These are phyloP conservation scores for Logfia minima DNA, from an alignment of 129 eudicot genomes.

Conservation along the genomic window DNA sequence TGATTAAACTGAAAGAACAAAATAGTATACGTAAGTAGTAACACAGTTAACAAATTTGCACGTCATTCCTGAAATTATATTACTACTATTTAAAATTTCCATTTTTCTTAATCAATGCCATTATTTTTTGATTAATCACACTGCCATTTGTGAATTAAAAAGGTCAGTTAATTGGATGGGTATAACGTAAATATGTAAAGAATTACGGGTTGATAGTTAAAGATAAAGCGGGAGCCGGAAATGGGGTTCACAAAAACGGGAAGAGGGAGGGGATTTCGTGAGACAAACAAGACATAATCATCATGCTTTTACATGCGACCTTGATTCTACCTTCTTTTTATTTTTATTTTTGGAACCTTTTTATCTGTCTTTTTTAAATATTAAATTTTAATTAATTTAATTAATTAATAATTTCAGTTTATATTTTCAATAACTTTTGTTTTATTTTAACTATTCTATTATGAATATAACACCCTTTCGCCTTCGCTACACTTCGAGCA, in stretches of 20 bases:
- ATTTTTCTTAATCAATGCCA: background rate
- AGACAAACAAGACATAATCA: constrained; percentile 63
- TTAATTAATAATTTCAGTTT: constrained; percentile 15
- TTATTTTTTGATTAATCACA: background rate
- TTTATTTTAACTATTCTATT: too few relatives aligned
- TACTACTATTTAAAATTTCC: background rate
- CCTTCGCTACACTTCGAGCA: too few relatives aligned
- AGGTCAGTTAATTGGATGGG: constrained; percentile 2
- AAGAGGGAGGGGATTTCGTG: constrained; percentile 21
- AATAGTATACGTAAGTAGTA: too few relatives aligned
- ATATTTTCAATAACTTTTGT: background rate
- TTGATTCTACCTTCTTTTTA: constrained; percentile 25
- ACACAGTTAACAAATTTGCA: too few relatives aligned
- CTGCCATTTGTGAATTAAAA: constrained; percentile 15
- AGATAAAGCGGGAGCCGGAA: constrained; percentile 7
- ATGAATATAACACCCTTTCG: too few relatives aligned
- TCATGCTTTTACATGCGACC: constrained; percentile 77
- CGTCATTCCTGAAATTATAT: background rate
- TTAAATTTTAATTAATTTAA: background rate
- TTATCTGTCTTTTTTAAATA: constrained; percentile 18
- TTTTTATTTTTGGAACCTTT: constrained; percentile 2
- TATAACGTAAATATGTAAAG: constrained; percentile 6
- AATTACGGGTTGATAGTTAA: constrained; percentile 6
- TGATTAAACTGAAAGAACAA: too few relatives aligned
- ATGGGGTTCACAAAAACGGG: constrained; percentile 8